Evolutionary conservation across 495 filamentous ascomycete genomes (phyloP), one percentile per base, ranked within the genome.

Genomic region (Neurospora sp.): DNA sequence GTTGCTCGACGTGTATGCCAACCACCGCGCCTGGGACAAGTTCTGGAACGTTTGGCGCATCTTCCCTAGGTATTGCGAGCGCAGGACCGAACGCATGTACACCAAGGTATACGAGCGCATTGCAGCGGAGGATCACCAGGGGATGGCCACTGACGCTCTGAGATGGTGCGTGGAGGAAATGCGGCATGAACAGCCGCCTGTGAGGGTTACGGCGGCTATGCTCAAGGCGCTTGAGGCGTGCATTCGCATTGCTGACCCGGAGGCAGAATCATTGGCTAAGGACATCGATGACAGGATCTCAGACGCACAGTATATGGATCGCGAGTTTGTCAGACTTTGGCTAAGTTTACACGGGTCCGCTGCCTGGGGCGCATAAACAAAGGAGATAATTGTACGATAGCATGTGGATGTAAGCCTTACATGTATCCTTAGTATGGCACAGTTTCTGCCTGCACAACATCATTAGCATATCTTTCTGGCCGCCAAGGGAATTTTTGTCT

Each of bases 31-130:
- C 70, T 91, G 88, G 84, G 77, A 83, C 15, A 79, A 79, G 5
- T 89, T 93, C 74, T 92, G 88, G 90, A 83, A 86, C 11, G 75
- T 85, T 42, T 94, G 90, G 89, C 84, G 85, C 70, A 83, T 85
- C 69, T 80, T 89, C 34, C 82, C 90, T 59, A 82, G 85, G 42
- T 82, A 84, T 70, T 78, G 83, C 7, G 76, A 81, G 28, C 78
- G 83, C 5, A 88, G 91, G 40, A 88, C 87, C 3, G 79, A 78
- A 34, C 79, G 77, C 8, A 81, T 92, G 72, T 94, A 93, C 79
- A 76, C 79, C 28, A 78, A 86, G 69, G 77, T 91, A 31, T 91
- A 90, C 78, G 73, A 79, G 34, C 71, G 85, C 15, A 83, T 91
- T 37, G 85, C 86, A 0, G 77, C 84, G 28, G 84, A 84, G 0